A percentile compares a stretch with the other conserved stretches of the same genome.
phyloP scores from a whole-genome alignment of 345 rosid genomes.

The Geranium rotundifolium region DNA sequence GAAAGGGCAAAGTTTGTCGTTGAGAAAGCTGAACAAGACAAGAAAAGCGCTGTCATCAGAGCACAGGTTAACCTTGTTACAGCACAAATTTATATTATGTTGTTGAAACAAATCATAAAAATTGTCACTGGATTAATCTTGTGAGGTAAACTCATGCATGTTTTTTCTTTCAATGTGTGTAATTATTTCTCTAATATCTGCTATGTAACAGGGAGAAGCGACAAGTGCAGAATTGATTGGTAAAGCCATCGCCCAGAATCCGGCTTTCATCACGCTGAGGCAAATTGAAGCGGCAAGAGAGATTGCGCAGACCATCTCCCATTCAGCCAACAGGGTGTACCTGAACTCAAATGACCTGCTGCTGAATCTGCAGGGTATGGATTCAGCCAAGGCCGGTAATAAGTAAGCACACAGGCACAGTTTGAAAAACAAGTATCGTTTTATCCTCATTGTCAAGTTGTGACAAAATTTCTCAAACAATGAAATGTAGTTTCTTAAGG shows the following conservation, averaged over 20 bases:
- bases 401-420: slow-evolving; percentile 6
- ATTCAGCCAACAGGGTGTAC: slow-evolving; percentile 65
- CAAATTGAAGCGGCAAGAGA: slow-evolving; percentile 94
- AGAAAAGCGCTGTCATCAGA: slow-evolving; percentile 79
- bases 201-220: slow-evolving; percentile 61
- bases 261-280: slow-evolving; percentile 83
- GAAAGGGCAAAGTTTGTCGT: slow-evolving; percentile 88
- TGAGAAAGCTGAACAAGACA: slow-evolving; percentile 95
- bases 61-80: slow-evolving; percentile 48
- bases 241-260: slow-evolving; percentile 83
- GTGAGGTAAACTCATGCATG: too few species aligned
- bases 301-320: slow-evolving; percentile 67
- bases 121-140: neutral
- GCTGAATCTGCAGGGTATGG: slow-evolving; percentile 73
- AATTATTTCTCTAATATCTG: neutral
- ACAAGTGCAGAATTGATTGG: slow-evolving; percentile 91
- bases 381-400: slow-evolving; percentile 19
- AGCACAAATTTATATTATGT: too few species aligned
- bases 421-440: too few species aligned
- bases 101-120: too few species aligned
- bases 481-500: too few species aligned
- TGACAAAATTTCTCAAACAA: neutral
- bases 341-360: slow-evolving; percentile 62
- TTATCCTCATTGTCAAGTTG: neutral
- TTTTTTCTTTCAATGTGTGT: neutral